Evolutionary conservation across 2,329 filamentous ascomycete species (phyloP).

Genomic region (Cytospora paraplurivora): DNA sequence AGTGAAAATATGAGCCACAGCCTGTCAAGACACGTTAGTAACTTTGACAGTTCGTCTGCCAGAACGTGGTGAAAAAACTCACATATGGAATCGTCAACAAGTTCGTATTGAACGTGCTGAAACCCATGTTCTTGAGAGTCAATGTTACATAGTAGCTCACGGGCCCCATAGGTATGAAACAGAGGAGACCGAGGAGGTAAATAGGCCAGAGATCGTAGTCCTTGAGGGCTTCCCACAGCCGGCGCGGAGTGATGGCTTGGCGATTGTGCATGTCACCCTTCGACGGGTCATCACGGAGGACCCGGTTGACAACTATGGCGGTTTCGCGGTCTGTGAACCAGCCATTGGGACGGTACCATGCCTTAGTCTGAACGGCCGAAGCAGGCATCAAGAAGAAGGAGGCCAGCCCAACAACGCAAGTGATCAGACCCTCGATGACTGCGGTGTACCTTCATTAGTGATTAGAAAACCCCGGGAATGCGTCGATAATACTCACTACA

Average conservation of each 20-base stretch:
- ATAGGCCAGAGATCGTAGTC: slow-evolving; percentile 61
- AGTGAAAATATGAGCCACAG: slow-evolving; percentile 52
- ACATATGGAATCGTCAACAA: slow-evolving; percentile 57
- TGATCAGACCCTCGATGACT: slow-evolving; percentile 58
- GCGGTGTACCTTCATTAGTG: background rate
- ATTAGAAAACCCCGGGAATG: no score
- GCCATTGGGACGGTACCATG: slow-evolving; percentile 51
- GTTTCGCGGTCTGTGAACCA: slow-evolving; percentile 63
- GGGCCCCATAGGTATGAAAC: slow-evolving; percentile 52
- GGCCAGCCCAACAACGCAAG: slow-evolving; percentile 50
- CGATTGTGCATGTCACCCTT: slow-evolving; percentile 59
- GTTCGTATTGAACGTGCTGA: slow-evolving; percentile 57
- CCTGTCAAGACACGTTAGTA: slow-evolving; percentile 42
- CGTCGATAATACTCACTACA: background rate
- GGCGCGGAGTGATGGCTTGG: slow-evolving; percentile 50
- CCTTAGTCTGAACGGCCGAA: slow-evolving; percentile 50
- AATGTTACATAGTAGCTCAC: slow-evolving; percentile 54
- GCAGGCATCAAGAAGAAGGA: slow-evolving; percentile 58
- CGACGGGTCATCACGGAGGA: slow-evolving; percentile 58
- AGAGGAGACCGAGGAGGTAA: slow-evolving; percentile 52
- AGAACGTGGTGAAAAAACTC: slow-evolving; percentile 29
- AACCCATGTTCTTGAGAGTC: slow-evolving; percentile 52
- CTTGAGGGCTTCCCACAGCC: slow-evolving; percentile 51
- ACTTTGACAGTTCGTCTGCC: slow-evolving; percentile 39
- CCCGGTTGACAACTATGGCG: slow-evolving; percentile 59